Evolutionary conservation across 2,329 filamentous ascomycete genomes (phyloP), one percentile per base, ranked within the genome.

Genomic region (Nigrograna mackinnonii): DNA sequence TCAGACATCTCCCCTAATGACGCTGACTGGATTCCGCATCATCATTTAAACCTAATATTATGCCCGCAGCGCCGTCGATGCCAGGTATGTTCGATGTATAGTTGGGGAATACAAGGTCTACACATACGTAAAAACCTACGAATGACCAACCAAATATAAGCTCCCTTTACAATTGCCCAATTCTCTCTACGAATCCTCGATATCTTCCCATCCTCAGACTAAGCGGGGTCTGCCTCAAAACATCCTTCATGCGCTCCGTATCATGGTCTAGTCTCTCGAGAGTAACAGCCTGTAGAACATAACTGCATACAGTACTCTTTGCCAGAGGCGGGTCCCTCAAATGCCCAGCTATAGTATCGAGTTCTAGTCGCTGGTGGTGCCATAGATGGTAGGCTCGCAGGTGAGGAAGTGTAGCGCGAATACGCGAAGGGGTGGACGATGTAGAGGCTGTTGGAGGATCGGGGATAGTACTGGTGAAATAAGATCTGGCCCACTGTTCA

Each of bases 371-470:
- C 39, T 67, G 63, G 22, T 59, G 43, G 22, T 61, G 45, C 65
- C 65, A 68, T 24, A 68, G 41, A 30, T 65, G 52, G 42, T 67
- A 68, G 6, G 61, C 59, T 11, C 63, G 62, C 12, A 68, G 55
- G 37, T 57, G 60, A 2, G 58, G 44, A 3, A 60, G 22, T 5
- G 63, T 66, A 21, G 63, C 63, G 17, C 58, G 61, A 26, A 64
- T 60, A 14, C 55, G 52, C 7, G 60, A 47, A 11, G 49, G 55
- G 6, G 35, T 14, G 6, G 21, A 41, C 3, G 54, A 49, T 13
- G 35, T 31, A 6, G 33, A 32, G 14, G 56, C 46, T 1, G 48
- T 50, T 2, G 45, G 19, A 11, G 45, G 34, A n/a, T 62, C 62
- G 28, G 64, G 64, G 28, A 67, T 60, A 6, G 62, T 61, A 18